phyloP scores from a whole-genome alignment of 164 flowering plant species.

The Tetracentron sinense region DNA sequence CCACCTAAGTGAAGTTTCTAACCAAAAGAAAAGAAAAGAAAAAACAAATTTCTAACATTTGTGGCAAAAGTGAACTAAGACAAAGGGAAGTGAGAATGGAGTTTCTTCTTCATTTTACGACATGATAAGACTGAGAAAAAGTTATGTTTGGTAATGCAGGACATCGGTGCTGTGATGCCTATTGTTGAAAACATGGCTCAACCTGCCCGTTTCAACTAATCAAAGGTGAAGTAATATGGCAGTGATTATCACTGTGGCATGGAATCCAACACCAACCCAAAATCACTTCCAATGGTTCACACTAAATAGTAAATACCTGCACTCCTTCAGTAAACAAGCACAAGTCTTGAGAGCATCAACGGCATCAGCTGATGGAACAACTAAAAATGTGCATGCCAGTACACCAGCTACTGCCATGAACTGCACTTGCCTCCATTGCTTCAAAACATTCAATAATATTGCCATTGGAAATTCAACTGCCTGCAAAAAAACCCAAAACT shows the following conservation, averaged over 20 bases:
- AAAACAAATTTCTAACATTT: too few relatives aligned
- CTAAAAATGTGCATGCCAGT: conserved; percentile 41
- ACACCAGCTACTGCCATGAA: conserved; percentile 35
- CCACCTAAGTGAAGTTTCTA: too few relatives aligned
- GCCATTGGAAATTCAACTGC: conserved; percentile 10
- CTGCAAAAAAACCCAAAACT: conserved; percentile 16
- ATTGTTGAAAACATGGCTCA: neutral
- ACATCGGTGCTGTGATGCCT: neutral
- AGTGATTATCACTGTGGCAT: neutral
- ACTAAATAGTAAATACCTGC: conserved; percentile 69
- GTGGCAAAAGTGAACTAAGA: too few relatives aligned
- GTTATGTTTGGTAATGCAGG: too few relatives aligned
- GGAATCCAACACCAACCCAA: neutral
- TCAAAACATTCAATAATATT: conserved; percentile 14
- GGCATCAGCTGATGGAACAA: conserved; percentile 60
- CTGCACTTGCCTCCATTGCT: conserved; percentile 37
- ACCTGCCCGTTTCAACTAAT: neutral
- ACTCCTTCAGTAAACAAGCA: conserved; percentile 66
- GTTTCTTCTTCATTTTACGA: too few relatives aligned
- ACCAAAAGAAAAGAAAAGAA: too few relatives aligned
- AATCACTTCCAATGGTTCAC: neutral
- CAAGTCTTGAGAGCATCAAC: conserved; percentile 88
- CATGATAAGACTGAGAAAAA: too few relatives aligned
- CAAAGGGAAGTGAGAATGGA: too few relatives aligned
- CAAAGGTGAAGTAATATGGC: neutral